Evolutionary conservation across 1,139 yeast genomes (phyloP).

Genomic region (Hyphopichia burtonii): DNA sequence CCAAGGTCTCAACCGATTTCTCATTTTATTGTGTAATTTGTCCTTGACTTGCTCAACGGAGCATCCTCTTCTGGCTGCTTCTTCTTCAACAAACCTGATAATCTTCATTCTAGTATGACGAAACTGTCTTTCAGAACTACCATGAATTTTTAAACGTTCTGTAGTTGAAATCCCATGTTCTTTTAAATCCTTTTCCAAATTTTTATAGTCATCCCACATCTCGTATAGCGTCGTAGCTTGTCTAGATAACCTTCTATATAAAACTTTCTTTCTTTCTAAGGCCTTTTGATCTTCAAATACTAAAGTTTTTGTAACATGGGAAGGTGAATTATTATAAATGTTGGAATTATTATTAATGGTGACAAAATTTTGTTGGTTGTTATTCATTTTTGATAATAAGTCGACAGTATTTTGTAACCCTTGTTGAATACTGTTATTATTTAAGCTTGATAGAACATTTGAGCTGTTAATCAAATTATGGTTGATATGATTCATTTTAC

Average conservation of each 20-base stretch:
- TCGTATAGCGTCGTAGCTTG: conserved; percentile 34
- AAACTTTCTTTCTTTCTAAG: conserved; percentile 20
- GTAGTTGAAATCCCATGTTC: conserved; percentile 29
- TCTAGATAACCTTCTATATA: conserved; percentile 28
- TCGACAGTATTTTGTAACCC: conserved; percentile 18
- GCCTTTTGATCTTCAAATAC: background rate
- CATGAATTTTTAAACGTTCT: conserved; percentile 38
- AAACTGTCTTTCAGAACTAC: conserved; percentile 34
- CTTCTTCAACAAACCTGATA: conserved; percentile 34
- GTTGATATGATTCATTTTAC: conserved; percentile 16
- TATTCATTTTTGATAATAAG: conserved; percentile 15
- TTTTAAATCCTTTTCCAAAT: conserved; percentile 26
- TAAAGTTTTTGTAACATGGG: background rate
- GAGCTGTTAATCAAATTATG: conserved; percentile 18
- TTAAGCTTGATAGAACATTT: conserved; percentile 12
- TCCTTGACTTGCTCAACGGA: conserved; percentile 29
- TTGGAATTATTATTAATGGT: conserved; percentile 8
- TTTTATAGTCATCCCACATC: conserved; percentile 42
- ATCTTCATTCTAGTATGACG: conserved; percentile 35
- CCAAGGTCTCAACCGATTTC: conserved; percentile 35
- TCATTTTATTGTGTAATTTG: conserved; percentile 31
- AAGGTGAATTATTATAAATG: conserved; percentile 1
- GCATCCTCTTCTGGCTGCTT: conserved; percentile 22
- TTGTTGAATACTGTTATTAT: conserved; percentile 13
- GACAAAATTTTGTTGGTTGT: conserved; percentile 9